These are phyloP conservation scores for Ophioceras dolichostomum DNA, from an alignment of 2,329 filamentous ascomycete genomes.

Conservation along the genomic window DNA sequence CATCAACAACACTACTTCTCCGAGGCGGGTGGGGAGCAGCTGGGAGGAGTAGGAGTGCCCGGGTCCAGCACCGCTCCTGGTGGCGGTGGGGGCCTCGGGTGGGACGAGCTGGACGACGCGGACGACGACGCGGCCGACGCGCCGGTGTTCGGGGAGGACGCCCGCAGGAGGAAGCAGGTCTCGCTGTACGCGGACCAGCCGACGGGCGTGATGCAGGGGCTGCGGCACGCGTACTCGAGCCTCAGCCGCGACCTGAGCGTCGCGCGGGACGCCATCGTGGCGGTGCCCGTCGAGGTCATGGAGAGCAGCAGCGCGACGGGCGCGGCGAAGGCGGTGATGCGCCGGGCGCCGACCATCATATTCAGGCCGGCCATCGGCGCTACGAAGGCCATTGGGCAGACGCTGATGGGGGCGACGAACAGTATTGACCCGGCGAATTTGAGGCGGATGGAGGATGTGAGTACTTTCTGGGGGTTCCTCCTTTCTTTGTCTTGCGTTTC, in stretches of 20 bases:
- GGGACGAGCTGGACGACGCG: slow-evolving; percentile 35
- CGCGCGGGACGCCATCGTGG: slow-evolving; percentile 84
- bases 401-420: slow-evolving; percentile 85
- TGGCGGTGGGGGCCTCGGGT: slow-evolving; percentile 11
- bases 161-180: slow-evolving; percentile 68
- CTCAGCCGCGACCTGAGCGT: slow-evolving; percentile 78
- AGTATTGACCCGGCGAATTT: slow-evolving; percentile 74
- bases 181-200: slow-evolving; percentile 93
- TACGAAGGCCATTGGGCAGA: slow-evolving; percentile 77
- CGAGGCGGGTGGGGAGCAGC: slow-evolving; percentile 5
- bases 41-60: slow-evolving; percentile 4
- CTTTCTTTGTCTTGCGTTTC: slow-evolving; percentile 22
- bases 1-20: slow-evolving; percentile 10
- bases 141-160: too few relatives aligned
- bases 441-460: slow-evolving; percentile 77
- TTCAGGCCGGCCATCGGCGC: slow-evolving; percentile 84
- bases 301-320: slow-evolving; percentile 73
- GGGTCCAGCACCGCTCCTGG: background rate
- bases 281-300: slow-evolving; percentile 82
- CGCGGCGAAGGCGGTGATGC: slow-evolving; percentile 65
- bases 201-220: slow-evolving; percentile 72
- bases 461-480: slow-evolving; percentile 63
- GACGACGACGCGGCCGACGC: slow-evolving; percentile 54
- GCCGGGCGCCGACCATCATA: slow-evolving; percentile 83
- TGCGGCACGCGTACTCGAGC: slow-evolving; percentile 71